These are phyloP conservation scores for Hymenoscyphus salicellus DNA, from an alignment of 2,329 filamentous ascomycete species.

Conservation along the genomic window DNA sequence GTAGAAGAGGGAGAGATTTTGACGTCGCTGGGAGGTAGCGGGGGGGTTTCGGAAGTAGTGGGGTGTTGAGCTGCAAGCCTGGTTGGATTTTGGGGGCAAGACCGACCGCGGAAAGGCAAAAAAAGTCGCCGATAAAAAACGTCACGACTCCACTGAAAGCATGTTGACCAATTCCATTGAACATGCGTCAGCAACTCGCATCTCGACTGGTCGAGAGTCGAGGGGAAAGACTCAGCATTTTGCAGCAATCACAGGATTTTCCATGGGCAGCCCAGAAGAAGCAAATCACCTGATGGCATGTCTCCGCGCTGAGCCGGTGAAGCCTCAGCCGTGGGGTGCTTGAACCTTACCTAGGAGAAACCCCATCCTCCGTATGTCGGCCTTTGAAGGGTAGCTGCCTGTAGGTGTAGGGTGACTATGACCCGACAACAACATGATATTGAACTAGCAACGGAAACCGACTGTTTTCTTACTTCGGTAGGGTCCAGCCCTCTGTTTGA, in stretches of 20 bases:
- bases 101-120: not conserved
- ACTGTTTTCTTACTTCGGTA: no score
- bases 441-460: not conserved
- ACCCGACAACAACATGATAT: no score
- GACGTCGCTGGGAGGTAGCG: not conserved
- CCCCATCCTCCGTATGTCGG: not conserved
- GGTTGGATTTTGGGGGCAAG: not conserved
- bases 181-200: constrained; percentile 6
- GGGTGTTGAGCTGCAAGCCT: not conserved
- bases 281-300: not conserved
- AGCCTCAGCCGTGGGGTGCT: not conserved
- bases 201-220: constrained; percentile 8
- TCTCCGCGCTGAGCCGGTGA: not conserved
- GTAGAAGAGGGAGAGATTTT: not conserved
- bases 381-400: not conserved
- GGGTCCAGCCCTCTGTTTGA: no score
- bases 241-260: not conserved
- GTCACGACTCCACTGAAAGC: not conserved
- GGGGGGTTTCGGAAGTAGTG: not conserved
- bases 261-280: no score
- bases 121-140: not conserved
- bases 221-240: not conserved
- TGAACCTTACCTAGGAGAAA: not conserved
- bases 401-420: no score
- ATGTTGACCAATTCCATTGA: not conserved